Base-by-base conservation (phyloP, 1,284 basidiomycete species). In the Ustilago curta region DNA sequence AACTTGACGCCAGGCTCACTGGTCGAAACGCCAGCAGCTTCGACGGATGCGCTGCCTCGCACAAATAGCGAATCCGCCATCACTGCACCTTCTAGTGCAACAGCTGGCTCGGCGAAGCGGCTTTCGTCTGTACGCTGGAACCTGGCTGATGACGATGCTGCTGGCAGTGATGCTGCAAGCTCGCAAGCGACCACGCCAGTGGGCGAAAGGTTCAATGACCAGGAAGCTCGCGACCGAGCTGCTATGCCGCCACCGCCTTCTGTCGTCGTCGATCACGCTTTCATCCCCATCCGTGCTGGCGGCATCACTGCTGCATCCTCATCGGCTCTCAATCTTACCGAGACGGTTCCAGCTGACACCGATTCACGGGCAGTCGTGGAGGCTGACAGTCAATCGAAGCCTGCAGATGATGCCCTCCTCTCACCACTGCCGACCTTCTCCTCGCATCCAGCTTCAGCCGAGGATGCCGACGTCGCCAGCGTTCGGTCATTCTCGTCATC, bases 101-200 rank as follows among this genome's bases (percentile, higher is more conserved):
- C 52, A 29, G 45, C 37, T 18, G 18, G 52, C 8, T 43, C 63
- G 7, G 19, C 50, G 39, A 64, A 64, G 49, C 66, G 72, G 5
- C 56, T 63, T 6, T 75, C 72, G 19, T 62, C 67, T 8, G 60
- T 75, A 5, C 69, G 73, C 7, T 76, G 73, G 73, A 50, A 60
- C n/a, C 12, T 71, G n/a, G 69, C 31, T 7, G 54, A 32, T 23
- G 57, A 45, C 8, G 43, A 55, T 40, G 49, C 49, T n/a, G 29
- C 35, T 8, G 19, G 21, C 9, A 37, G 32, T 5, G 47, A 49
- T 4, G 21, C 37, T n/a, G 11, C 23, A 16, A 19, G 39, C n/a
- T 58, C 63, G 43, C 53, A 55, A 35, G 60, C 54, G 4, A 57
- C 54, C 1, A 53, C 60, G 4, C 61, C 57, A 8, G 54, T 50